Conservation (phyloP, 140 eudicot species). For the Stevia rebaudiana region DNA sequence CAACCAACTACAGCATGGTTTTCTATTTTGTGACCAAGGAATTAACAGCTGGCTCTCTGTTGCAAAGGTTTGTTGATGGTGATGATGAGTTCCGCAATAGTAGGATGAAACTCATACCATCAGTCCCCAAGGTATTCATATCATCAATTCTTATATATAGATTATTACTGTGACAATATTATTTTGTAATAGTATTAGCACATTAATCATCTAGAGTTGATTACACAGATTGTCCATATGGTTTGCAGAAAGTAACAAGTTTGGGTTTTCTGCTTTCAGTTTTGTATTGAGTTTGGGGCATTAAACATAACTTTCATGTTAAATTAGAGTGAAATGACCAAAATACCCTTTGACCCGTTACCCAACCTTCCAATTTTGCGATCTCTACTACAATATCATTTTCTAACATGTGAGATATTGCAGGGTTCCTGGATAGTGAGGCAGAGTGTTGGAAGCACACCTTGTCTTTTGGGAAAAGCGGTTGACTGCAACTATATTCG, state of each 20-base stretch:
- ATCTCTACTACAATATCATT: too few species aligned
- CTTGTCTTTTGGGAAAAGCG: slow-evolving; percentile 94
- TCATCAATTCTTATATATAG: not conserved
- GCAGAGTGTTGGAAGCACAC: slow-evolving; percentile 98
- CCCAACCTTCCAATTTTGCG: not conserved
- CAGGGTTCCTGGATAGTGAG: slow-evolving; percentile 99
- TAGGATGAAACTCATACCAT: slow-evolving; percentile 88
- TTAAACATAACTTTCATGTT: too few species aligned
- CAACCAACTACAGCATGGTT: slow-evolving; percentile 96
- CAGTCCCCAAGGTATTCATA: slow-evolving; percentile 70
- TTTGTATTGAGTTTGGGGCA: too few species aligned
- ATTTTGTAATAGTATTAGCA: not conserved
- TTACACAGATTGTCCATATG: too few species aligned
- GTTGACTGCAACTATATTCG: slow-evolving; percentile 97
- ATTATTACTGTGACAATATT: not conserved
- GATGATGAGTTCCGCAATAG: slow-evolving; percentile 87
- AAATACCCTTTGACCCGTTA: not conserved
- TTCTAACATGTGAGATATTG: not conserved
- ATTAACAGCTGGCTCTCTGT: slow-evolving; percentile 69
- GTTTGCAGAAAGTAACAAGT: too few species aligned
- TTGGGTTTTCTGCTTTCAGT: too few species aligned
- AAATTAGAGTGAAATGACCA: too few species aligned
- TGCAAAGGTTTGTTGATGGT: slow-evolving; percentile 88
- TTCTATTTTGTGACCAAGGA: slow-evolving; percentile 70
- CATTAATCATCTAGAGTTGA: too few species aligned